A percentile compares a stretch with the other conserved stretches of the same genome.
These are phyloP conservation scores for Thraustotheca clavata DNA, from an alignment of 352 stramenopile species.

Conservation along the genomic window DNA sequence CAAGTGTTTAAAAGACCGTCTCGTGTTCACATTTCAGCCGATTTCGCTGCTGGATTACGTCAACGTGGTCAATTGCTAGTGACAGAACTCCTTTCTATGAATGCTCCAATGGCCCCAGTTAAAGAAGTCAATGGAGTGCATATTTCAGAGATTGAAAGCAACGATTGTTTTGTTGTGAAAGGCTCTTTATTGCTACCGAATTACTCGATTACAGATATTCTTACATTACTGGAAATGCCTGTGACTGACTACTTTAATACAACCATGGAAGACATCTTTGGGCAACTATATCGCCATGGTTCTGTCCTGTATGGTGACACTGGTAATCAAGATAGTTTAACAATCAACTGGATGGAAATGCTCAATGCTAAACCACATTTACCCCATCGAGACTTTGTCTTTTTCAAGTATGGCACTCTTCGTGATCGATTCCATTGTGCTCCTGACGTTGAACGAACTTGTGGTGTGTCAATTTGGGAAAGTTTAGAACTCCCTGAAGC, in stretches of 20 bases:
- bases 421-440: neutral
- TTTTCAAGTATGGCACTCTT: conserved; percentile 45
- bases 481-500: conserved; percentile 64
- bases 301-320: conserved; percentile 3
- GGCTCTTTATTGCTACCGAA: neutral
- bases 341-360: conserved; percentile 66
- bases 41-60: neutral
- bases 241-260: neutral
- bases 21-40: neutral
- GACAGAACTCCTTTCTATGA: neutral
- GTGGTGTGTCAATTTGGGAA: conserved; percentile 73
- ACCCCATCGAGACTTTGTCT: conserved; percentile 67
- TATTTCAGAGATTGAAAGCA: neutral
- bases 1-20: neutral
- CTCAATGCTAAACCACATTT: conserved; percentile 43
- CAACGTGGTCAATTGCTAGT: neutral
- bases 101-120: neutral
- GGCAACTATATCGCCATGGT: neutral
- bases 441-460: conserved; percentile 1
- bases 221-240: neutral
- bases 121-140: conserved; percentile 2
- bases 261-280: conserved; percentile 8
- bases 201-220: neutral
- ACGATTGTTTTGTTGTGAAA: neutral
- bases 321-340: conserved; percentile 19